phyloP scores from a whole-genome alignment of 345 rosid genomes.

The Schrenkiella parvula region DNA sequence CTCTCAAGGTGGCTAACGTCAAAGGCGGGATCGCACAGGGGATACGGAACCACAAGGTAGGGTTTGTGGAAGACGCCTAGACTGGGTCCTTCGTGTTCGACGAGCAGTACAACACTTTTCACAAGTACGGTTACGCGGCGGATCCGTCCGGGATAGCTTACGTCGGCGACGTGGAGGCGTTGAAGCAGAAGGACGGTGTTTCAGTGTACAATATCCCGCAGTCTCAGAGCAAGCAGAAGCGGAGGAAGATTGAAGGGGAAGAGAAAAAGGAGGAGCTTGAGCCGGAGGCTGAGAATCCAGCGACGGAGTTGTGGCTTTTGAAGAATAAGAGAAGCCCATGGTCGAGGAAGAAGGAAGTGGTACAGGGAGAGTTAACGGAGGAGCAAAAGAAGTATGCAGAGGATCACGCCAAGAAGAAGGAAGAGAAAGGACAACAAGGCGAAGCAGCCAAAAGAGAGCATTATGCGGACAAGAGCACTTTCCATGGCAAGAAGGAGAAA shows the following conservation, averaged over 20 bases:
- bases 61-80: slow-evolving; percentile 90
- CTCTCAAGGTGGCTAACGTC: slow-evolving; percentile 67
- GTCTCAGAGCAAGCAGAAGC: slow-evolving; percentile 82
- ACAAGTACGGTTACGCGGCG: slow-evolving; percentile 79
- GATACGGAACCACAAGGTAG: slow-evolving; percentile 95
- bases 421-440: slow-evolving; percentile 59
- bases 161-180: slow-evolving; percentile 73
- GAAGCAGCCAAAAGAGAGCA: slow-evolving; percentile 79
- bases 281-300: slow-evolving; percentile 72
- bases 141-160: slow-evolving; percentile 79
- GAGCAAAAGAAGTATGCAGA: slow-evolving; percentile 98
- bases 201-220: slow-evolving; percentile 83
- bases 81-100: slow-evolving; percentile 81
- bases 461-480: slow-evolving; percentile 75
- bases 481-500: slow-evolving; percentile 92
- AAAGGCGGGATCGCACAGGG: slow-evolving; percentile 94
- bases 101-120: slow-evolving; percentile 90
- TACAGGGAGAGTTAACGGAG: slow-evolving; percentile 77
- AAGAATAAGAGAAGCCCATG: slow-evolving; percentile 91
- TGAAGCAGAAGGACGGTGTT: slow-evolving; percentile 54
- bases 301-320: slow-evolving; percentile 68
- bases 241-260: slow-evolving; percentile 48
- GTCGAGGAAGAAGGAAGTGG: slow-evolving; percentile 89
- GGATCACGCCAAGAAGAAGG: slow-evolving; percentile 91
- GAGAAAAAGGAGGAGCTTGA: slow-evolving; percentile 37